phyloP scores from a whole-genome alignment of 768 basidiomycete species.

The Collybia sp. region DNA sequence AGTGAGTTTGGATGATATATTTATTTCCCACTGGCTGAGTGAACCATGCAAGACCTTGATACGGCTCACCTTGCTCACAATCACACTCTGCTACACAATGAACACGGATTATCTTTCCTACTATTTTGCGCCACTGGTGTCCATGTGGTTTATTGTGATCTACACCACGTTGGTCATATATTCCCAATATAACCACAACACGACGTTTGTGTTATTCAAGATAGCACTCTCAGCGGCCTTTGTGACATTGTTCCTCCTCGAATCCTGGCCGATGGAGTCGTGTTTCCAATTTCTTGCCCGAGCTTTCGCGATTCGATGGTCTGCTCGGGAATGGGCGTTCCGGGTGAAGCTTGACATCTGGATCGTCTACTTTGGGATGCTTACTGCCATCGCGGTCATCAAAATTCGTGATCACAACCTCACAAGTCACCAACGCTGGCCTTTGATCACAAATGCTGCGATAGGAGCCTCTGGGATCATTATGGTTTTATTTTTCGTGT shows the following conservation, averaged over 20 bases:
- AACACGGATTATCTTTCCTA: constrained; percentile 89
- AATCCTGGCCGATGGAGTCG: constrained; percentile 55
- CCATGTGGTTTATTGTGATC: constrained; percentile 87
- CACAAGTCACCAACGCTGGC: constrained; percentile 69
- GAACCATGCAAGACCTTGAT: constrained; percentile 53
- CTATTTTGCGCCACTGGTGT: constrained; percentile 88
- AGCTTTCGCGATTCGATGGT: constrained; percentile 79
- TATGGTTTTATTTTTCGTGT: constrained; percentile 76
- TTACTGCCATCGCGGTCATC: constrained; percentile 66
- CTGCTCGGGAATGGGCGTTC: constrained; percentile 84
- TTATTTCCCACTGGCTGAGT: constrained; percentile 4
- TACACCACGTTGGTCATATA: constrained; percentile 76
- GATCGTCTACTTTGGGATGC: constrained; percentile 87
- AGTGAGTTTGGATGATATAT: constrained; percentile 29
- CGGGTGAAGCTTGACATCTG: constrained; percentile 85
- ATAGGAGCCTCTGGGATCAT: constrained; percentile 46
- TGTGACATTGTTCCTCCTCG: constrained; percentile 63
- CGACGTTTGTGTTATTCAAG: constrained; percentile 65
- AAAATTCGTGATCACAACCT: constrained; percentile 71
- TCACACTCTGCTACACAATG: constrained; percentile 85
- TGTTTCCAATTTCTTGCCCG: constrained; percentile 60
- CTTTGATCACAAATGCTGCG: constrained; percentile 40
- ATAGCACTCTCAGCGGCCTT: constrained; percentile 58
- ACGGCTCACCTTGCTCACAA: constrained; percentile 78
- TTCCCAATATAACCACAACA: constrained; percentile 66